Evolutionary conservation across 768 basidiomycete species (phyloP).

Genomic region (Xerocomellus chrysenteron): DNA sequence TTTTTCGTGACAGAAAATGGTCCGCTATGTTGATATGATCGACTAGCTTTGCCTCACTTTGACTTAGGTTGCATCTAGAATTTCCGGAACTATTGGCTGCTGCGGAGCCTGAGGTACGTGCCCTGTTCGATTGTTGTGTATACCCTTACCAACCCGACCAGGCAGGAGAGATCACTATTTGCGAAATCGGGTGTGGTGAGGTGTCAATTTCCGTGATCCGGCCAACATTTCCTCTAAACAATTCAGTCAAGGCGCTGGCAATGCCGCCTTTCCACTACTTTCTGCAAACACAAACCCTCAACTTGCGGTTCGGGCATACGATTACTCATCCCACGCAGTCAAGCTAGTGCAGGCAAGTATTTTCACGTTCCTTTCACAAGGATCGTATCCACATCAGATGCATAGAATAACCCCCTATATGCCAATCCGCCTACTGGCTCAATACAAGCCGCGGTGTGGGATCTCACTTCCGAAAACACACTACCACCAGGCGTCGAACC

Average conservation of each 20-base stretch:
- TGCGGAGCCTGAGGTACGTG: constrained; percentile 59
- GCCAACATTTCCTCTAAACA: background rate
- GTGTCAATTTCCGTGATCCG: background rate
- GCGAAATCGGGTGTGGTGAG: constrained; percentile 90
- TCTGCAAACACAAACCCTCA: constrained; percentile 79
- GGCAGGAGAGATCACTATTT: constrained; percentile 76
- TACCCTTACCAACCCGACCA: constrained; percentile 30
- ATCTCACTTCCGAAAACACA: constrained; percentile 63
- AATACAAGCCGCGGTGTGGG: constrained; percentile 86
- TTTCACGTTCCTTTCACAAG: background rate
- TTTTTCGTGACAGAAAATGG: constrained; percentile 96
- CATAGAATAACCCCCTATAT: constrained; percentile 75
- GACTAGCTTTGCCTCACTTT: background rate
- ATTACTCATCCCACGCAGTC: constrained; percentile 88
- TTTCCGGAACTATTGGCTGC: constrained; percentile 84
- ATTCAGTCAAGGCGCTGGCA: constrained; percentile 75
- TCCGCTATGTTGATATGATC: constrained; percentile 15
- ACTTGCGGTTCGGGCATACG: constrained; percentile 76
- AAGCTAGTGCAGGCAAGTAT: constrained; percentile 77
- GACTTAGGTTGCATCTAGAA: constrained; percentile 80
- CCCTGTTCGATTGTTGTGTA: background rate
- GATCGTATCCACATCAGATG: background rate
- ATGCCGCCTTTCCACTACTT: constrained; percentile 87
- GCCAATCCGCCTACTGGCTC: constrained; percentile 61
- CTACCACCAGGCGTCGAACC: constrained; percentile 65